Base-by-base conservation (phyloP, 2,329 filamentous ascomycete species). In the Penicillium hesseltinei region DNA sequence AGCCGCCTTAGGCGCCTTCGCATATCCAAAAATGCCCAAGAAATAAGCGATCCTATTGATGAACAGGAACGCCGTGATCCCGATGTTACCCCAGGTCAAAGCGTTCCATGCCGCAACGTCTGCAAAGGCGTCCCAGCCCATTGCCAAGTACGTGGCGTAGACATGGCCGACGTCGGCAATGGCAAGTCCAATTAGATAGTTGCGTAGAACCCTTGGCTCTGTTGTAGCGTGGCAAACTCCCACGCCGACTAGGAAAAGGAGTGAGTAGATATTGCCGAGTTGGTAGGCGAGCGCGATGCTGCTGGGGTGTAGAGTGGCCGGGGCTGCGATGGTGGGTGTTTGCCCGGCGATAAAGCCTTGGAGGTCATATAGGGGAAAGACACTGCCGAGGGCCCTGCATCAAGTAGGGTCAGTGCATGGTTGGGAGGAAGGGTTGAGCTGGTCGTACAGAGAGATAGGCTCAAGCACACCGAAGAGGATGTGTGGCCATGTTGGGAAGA, bases 51-150 rank as follows among this genome's bases (percentile, higher is more conserved):
- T 76, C 43, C 87, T 79, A 56, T 82, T 82, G 27, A 81, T 52
- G 54, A 85, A 84, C 31, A 89, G 73, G 52, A 84, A 83, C 0
- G 73, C 82, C 27, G 88, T 90, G 49, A 81, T 80, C 8, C 82
- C 86, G 60, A 92, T 79, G 66, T 91, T 91, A 3, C 88, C 89
- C 84, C 85, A 89, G n/a, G 86, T 82, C 78, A 88, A 82, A 35
- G 81, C 76, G 70, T 90, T 91, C 88, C 88, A 91, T 23, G 72
- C 75, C 5, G 67, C 73, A 11, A 88, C 73, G 62, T 84, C 80
- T 44, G 82, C 60, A 46, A 84, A 79, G 35, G 75, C 75, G 10
- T 82, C 78, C 68, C 77, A 78, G 9, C 86, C 88, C 61, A 91
- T 77, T 7, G 79, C 81, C 66, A 77, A 74, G 57, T 82, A 84